These are phyloP conservation scores for Puccinellia tenuiflora DNA, from an alignment of 176 grass and related monocot genomes.

Conservation along the genomic window DNA sequence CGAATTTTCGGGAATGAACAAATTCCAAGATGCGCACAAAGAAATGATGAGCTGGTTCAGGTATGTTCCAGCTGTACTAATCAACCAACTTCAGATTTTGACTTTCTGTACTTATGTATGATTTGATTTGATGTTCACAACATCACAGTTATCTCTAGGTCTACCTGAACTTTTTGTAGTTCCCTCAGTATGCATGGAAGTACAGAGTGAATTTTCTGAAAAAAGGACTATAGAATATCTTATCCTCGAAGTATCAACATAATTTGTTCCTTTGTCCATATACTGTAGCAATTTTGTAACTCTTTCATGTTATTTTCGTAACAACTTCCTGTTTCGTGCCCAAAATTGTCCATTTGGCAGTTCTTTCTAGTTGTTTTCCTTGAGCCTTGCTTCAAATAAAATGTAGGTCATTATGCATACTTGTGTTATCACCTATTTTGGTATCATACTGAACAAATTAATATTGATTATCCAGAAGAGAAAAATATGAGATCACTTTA, in stretches of 20 bases:
- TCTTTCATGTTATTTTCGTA: not conserved
- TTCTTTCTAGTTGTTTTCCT: constrained; percentile 2
- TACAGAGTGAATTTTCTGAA: not conserved
- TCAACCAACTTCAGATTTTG: not conserved
- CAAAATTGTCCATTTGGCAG: not conserved
- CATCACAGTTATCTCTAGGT: not conserved
- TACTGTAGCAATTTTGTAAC: constrained; percentile 10
- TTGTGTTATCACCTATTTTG: not conserved
- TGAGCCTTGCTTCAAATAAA: not conserved
- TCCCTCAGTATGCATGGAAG: not conserved
- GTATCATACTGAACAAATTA: constrained; percentile 6
- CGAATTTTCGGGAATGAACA: constrained; percentile 70
- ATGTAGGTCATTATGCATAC: not conserved
- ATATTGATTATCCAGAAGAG: not conserved
- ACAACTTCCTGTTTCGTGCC: not conserved
- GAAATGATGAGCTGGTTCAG: constrained; percentile 81
- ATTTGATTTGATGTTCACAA: not conserved
- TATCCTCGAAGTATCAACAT: not conserved
- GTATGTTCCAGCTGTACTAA: constrained; percentile 31
- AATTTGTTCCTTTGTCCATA: not conserved
- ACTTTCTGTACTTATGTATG: not conserved
- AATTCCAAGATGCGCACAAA: constrained; percentile 62
- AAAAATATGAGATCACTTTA: not conserved
- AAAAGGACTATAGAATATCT: not conserved
- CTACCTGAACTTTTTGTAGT: not conserved